Evolutionary conservation across 1,139 yeast genomes (phyloP), one percentile per base, ranked within the genome.

Genomic region (Meyerozyma athensensis): DNA sequence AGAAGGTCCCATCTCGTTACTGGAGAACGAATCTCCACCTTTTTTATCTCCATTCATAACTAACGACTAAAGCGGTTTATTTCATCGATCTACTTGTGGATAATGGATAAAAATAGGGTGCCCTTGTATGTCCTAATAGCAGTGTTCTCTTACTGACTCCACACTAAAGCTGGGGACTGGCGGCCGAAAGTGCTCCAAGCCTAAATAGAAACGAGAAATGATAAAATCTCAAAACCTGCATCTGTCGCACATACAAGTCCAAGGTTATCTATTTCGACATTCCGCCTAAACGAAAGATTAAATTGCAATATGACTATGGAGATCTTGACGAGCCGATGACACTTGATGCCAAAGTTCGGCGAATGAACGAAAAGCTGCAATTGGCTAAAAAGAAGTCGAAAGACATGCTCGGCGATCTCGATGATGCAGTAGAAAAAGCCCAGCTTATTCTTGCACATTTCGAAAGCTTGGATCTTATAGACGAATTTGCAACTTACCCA

Each of bases 201-300:
- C 8, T 5, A 12, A 24, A 12, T 24, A 12, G 9, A 24, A 9
- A 12, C 16, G 28, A n/a, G 13, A 24, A 6, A 24, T 9, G 18
- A 8, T 4, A 8, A 12, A 12, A 9, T 4, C 28, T n/a, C 16
- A 12, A 4, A n/a, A 24, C 28, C 5, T 13, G 28, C 28, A 24
- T 13, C 28, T 17, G 13, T 24, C 28, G 28, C 28, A 24, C 28
- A 13, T 14, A 12, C 7, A 7, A 9, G 4, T 8, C 4, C 16
- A 7, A 24, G 28, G 7, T 24, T n/a, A 14, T 24, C 12, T 24
- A 24, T 24, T n/a, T 24, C 28, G 28, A 24, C 7, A 24, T 24
- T 24, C 28, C 28, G 10, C 28, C 28, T 14, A 24, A 18, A 28
- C 32, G 32, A 17, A 28, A 28, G 20, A 18, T 28, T 17, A 28